Evolutionary conservation across 768 basidiomycete genomes (phyloP), one percentile per base, ranked within the genome.

Genomic region (Pisolithus marmoratus): DNA sequence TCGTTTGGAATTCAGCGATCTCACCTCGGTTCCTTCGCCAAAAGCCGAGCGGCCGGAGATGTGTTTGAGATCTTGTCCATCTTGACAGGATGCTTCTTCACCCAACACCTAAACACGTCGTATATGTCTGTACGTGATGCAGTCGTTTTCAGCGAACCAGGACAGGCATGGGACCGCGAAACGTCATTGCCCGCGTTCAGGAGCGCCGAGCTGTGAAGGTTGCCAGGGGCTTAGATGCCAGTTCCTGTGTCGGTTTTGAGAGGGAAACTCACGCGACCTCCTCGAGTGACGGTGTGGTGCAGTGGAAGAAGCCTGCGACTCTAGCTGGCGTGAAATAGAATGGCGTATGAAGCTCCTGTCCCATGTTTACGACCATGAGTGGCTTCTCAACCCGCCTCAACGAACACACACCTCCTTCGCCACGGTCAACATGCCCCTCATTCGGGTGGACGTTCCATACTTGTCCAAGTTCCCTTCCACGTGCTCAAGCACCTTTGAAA

Each of bases 391-490:
- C 40, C n/a, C 42, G 19, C 26, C 0, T 27, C 48, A 17, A 48
- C 19, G 23, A 22, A 38, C n/a, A 67, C 79, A 38, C 43, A 89
- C 95, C 74, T 95, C 87, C 67, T 84, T 81, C 1, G 94, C 94
- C 2, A 96, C 78, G 7, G 87, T 84, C 43, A 98, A 71, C 96
- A 99, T 98, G 1, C 96, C 96, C 68, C 85, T 88, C 86, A 99
- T 97, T 49, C 96, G 77, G 0, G 78, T 59, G 15, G 80, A 76
- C 0, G 94, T 97, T 9, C 86, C 85, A 62, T 94, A 97, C 38
- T 76, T 77, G 38, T 74, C 72, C 55, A 79, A 65, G 55, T 85
- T 78, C 15, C 64, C 67, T 51, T 85, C 81, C 12, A 94, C 72
- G 60, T 94, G 88, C 20, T 78, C 73, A 27, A 96, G 72, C 14